Percentiles rank a stretch among this genome's conserved stretches.
phyloP scores from a whole-genome alignment of 352 stramenopile genomes.

The Phytopythium montanum region DNA sequence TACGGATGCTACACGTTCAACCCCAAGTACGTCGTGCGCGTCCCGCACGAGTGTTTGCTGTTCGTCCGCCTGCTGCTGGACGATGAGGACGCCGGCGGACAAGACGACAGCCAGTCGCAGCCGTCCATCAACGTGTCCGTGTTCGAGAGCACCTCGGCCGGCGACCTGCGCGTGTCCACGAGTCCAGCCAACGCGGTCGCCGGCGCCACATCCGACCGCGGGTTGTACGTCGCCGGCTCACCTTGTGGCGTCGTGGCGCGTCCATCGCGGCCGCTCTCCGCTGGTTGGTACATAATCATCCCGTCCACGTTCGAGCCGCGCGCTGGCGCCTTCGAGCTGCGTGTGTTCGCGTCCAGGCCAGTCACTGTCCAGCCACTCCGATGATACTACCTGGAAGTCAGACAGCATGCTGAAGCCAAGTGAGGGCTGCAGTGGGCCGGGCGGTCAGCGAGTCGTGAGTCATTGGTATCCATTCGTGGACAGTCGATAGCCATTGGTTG shows the following conservation, averaged over 20 bases:
- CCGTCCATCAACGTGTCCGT: slow-evolving; percentile 74
- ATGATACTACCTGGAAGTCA: background rate
- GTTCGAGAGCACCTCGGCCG: slow-evolving; percentile 55
- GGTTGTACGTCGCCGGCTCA: slow-evolving; percentile 52
- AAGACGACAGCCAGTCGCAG: slow-evolving; percentile 3
- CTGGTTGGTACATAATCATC: slow-evolving; percentile 70
- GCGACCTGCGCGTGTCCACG: slow-evolving; percentile 55
- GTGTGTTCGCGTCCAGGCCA: slow-evolving; percentile 41
- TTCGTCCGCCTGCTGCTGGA: slow-evolving; percentile 49
- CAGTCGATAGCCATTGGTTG: background rate
- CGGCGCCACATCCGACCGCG: slow-evolving; percentile 35
- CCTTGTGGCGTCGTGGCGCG: slow-evolving; percentile 52
- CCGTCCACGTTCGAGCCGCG: slow-evolving; percentile 74
- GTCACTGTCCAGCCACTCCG: slow-evolving; percentile 37
- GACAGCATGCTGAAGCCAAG: too few species aligned
- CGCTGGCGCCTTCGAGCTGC: slow-evolving; percentile 52
- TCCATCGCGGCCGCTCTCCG: slow-evolving; percentile 22
- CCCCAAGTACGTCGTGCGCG: slow-evolving; percentile 66
- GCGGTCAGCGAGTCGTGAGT: background rate
- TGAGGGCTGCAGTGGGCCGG: background rate
- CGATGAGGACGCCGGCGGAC: slow-evolving; percentile 12
- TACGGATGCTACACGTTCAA: slow-evolving; percentile 85
- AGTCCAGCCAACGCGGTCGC: slow-evolving; percentile 54
- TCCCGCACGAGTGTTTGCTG: slow-evolving; percentile 44
- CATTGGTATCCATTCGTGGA: too few species aligned